Conservation (phyloP, 2,329 filamentous ascomycete genomes). For the Monosporascus sp. region DNA sequence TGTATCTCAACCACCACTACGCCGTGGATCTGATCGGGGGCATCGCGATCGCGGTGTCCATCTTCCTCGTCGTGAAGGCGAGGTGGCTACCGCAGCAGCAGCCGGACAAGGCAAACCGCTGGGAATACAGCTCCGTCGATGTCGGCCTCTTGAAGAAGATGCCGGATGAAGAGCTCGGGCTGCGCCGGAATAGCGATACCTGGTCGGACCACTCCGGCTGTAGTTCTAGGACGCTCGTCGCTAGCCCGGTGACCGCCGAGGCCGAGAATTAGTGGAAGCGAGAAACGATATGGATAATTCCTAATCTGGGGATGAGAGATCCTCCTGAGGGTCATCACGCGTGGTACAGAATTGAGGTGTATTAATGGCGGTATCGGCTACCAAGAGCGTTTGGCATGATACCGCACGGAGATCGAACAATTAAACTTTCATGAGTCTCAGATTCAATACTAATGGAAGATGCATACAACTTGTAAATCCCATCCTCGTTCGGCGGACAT, state of each 20-base stretch:
- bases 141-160: conserved; percentile 56
- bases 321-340: no score
- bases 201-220: neutral
- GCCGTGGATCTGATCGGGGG: conserved; percentile 88
- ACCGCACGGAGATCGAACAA: no score
- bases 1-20: conserved; percentile 97
- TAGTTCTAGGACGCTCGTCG: neutral
- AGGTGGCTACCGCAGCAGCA: conserved; percentile 80
- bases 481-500: no score
- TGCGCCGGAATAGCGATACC: neutral
- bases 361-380: no score
- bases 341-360: no score
- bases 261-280: neutral
- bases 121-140: conserved; percentile 95
- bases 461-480: no score
- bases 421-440: no score
- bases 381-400: no score
- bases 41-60: conserved; percentile 68
- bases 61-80: conserved; percentile 77
- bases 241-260: neutral
- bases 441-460: no score
- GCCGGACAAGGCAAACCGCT: conserved; percentile 77
- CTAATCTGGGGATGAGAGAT: no score
- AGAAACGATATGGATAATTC: neutral
- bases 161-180: conserved; percentile 16